A percentile compares a stretch with the other conserved stretches of the same genome.
Evolutionary conservation across 2,329 filamentous ascomycete genomes (phyloP).

Genomic region (Helminthosporium solani): DNA sequence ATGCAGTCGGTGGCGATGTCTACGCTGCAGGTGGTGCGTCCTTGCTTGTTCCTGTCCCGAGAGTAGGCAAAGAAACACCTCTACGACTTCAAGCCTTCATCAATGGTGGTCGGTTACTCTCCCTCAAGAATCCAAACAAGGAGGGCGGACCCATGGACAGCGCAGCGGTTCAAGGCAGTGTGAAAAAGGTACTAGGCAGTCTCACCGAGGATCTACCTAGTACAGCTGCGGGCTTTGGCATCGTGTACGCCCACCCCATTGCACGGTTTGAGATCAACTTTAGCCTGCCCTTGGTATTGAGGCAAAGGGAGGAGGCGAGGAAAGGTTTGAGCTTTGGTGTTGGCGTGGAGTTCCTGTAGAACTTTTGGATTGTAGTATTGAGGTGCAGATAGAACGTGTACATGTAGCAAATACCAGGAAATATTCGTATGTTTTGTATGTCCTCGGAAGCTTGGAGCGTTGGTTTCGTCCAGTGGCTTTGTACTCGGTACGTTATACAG

Average conservation of each 20-base stretch:
- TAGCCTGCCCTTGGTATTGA: constrained; percentile 77
- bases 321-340: constrained; percentile 96
- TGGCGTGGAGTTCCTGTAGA: constrained; percentile 88
- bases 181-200: constrained; percentile 66
- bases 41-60: constrained; percentile 80
- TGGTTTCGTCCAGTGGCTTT: no score
- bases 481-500: no score
- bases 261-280: constrained; percentile 97
- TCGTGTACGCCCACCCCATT: constrained; percentile 93
- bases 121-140: constrained; percentile 59
- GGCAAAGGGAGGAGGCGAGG: constrained; percentile 80
- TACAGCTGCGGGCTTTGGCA: constrained; percentile 79
- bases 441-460: no score
- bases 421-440: no score
- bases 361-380: background rate
- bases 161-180: constrained; percentile 54
- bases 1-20: constrained; percentile 87
- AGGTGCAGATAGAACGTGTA: background rate
- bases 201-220: constrained; percentile 77
- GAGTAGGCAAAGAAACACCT: constrained; percentile 77
- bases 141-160: constrained; percentile 48
- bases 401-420: background rate
- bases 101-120: constrained; percentile 83
- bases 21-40: constrained; percentile 89
- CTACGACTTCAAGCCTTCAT: constrained; percentile 87